A percentile compares a stretch with the other conserved stretches of the same genome.
Evolutionary conservation across 495 filamentous ascomycete genomes (phyloP).

Genomic region (Astrocystis sublimbata): DNA sequence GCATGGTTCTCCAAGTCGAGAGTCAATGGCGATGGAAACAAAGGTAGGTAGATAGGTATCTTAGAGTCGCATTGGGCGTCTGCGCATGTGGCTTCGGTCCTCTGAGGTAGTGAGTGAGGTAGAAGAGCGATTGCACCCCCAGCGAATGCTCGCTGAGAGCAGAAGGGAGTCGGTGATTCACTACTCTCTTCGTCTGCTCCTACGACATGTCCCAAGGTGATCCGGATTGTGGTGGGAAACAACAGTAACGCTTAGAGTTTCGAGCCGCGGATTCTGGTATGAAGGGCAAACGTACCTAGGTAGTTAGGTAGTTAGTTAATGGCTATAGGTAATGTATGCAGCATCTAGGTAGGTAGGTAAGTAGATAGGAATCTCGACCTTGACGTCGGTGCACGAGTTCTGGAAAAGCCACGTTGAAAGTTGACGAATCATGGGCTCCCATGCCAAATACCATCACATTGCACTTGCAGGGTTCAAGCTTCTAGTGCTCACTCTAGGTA

Average conservation of each 20-base stretch:
- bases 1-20: neutral
- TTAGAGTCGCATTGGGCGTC: neutral
- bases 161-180: neutral
- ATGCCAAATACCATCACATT: no score
- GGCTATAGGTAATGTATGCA: no score
- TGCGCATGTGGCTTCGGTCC: neutral
- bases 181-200: neutral
- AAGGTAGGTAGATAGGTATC: no score
- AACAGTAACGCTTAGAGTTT: neutral
- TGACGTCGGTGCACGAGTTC: no score
- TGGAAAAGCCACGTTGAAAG: conserved; percentile 18
- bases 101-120: no score
- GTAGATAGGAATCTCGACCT: no score
- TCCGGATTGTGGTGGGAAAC: neutral
- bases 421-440: conserved; percentile 10
- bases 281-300: neutral
- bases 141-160: conserved; percentile 18
- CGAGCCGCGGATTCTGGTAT: neutral
- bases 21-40: neutral
- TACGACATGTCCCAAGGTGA: neutral
- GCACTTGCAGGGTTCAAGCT: conserved; percentile 1
- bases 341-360: no score
- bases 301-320: no score
- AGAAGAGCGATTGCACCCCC: conserved; percentile 13
- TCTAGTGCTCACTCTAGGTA: no score